These are phyloP conservation scores for Aspergillus tubingensis DNA, from an alignment of 2,329 filamentous ascomycete species.

Conservation along the genomic window DNA sequence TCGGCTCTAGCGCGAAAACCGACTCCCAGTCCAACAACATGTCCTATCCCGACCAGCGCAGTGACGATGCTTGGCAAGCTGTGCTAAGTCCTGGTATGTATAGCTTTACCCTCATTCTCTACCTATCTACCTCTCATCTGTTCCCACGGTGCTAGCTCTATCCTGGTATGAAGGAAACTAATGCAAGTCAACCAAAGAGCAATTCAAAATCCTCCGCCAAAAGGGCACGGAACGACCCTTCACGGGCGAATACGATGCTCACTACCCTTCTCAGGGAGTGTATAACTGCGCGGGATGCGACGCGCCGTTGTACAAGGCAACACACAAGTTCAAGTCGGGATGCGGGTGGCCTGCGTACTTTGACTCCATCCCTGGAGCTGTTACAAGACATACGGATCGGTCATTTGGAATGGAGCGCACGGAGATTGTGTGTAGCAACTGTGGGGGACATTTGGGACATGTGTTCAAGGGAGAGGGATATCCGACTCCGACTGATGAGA, in stretches of 20 bases:
- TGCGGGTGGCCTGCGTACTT: conserved; percentile 99
- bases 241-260: conserved; percentile 83
- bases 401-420: conserved; percentile 80
- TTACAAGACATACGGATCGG: conserved; percentile 76
- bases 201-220: conserved; percentile 89
- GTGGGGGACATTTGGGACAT: conserved; percentile 87
- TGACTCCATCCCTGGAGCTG: conserved; percentile 88
- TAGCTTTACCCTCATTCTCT: conserved; percentile 32
- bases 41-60: conserved; percentile 77
- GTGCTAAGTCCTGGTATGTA: conserved; percentile 73
- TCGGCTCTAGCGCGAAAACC: conserved; percentile 62
- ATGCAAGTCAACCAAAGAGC: conserved; percentile 60
- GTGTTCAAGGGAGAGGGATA: conserved; percentile 90
- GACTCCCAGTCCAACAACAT: conserved; percentile 39
- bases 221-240: conserved; percentile 86
- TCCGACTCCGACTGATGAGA: conserved; percentile 84
- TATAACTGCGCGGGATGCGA: conserved; percentile 88
- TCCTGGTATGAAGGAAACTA: neutral
- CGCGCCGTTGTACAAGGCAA: conserved; percentile 86
- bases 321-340: conserved; percentile 92
- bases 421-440: conserved; percentile 93
- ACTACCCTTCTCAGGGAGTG: conserved; percentile 72
- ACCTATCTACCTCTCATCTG: conserved; percentile 33
- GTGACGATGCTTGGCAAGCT: conserved; percentile 83
- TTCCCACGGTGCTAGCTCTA: no score